phyloP scores from a whole-genome alignment of 2,329 filamentous ascomycete species.

The Fusarium sp. region DNA sequence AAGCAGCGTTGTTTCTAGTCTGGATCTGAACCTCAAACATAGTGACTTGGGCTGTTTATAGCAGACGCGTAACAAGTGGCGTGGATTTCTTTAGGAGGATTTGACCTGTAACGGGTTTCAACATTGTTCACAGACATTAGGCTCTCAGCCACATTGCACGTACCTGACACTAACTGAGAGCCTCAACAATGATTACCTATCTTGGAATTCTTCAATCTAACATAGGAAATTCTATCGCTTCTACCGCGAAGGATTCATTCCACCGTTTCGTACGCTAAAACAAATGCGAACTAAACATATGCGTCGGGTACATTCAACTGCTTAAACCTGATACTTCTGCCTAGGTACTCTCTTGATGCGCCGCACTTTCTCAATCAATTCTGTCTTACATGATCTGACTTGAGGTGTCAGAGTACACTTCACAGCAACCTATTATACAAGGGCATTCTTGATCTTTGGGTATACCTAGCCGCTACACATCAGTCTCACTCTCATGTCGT shows the following conservation, averaged over 20 bases:
- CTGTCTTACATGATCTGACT: background rate
- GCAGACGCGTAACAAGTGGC: conserved; percentile 26
- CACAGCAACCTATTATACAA: background rate
- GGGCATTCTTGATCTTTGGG: conserved; percentile 1
- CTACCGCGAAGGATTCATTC: conserved; percentile 23
- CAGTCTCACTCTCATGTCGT: conserved; percentile 1
- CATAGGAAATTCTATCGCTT: background rate
- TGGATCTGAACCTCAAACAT: conserved; percentile 25
- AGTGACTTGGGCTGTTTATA: conserved; percentile 25
- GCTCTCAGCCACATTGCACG: conserved; percentile 28
- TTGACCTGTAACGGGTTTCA: conserved; percentile 27
- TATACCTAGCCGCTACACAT: conserved; percentile 17
- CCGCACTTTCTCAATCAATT: background rate
- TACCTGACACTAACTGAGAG: conserved; percentile 21
- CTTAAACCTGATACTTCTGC: background rate
- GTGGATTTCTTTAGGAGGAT: conserved; percentile 26
- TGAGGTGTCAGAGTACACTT: background rate
- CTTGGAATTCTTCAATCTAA: conserved; percentile 4
- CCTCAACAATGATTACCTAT: background rate
- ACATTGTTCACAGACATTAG: conserved; percentile 3
- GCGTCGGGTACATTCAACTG: background rate
- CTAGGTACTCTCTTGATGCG: background rate
- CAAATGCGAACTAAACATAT: conserved; percentile 6
- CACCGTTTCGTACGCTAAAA: conserved; percentile 16
- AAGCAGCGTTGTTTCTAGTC: conserved; percentile 16